phyloP scores from a whole-genome alignment of 306 rosid species.

The Medicago arabica region DNA sequence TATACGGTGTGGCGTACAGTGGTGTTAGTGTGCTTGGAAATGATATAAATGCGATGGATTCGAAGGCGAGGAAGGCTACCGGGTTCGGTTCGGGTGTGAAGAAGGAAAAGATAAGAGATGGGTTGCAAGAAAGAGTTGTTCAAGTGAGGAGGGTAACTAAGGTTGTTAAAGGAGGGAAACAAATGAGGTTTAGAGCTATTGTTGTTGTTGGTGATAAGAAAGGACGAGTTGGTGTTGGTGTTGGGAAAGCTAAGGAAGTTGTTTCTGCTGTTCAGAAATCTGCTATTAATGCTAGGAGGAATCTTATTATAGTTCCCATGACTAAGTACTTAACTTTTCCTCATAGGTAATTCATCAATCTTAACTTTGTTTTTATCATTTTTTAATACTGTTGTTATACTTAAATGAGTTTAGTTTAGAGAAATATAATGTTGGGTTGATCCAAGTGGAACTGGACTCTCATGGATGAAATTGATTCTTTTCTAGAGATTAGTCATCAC shows the following conservation, averaged over 20 bases:
- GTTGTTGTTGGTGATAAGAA: slow-evolving; percentile 93
- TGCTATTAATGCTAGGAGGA: slow-evolving; percentile 40
- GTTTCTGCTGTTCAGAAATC: slow-evolving; percentile 46
- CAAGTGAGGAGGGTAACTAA: slow-evolving; percentile 93
- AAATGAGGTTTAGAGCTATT: slow-evolving; percentile 76
- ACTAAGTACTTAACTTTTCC: slow-evolving; percentile 48
- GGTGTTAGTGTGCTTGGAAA: slow-evolving; percentile 71
- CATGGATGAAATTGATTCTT: too few relatives aligned
- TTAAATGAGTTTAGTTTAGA: too few relatives aligned
- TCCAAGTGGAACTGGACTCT: neutral
- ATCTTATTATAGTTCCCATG: slow-evolving; percentile 35
- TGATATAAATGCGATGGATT: slow-evolving; percentile 75
- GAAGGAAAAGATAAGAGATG: slow-evolving; percentile 79
- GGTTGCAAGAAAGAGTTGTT: slow-evolving; percentile 89
- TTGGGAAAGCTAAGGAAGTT: slow-evolving; percentile 48
- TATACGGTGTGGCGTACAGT: slow-evolving; percentile 86
- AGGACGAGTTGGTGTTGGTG: slow-evolving; percentile 76
- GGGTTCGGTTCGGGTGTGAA: slow-evolving; percentile 68
- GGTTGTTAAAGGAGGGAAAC: slow-evolving; percentile 99
- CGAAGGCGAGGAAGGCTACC: slow-evolving; percentile 53
- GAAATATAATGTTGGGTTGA: neutral
- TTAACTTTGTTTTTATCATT: neutral
- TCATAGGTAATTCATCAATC: slow-evolving; percentile 35
- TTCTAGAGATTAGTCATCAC: too few relatives aligned
- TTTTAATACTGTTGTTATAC: too few relatives aligned